phyloP scores from a whole-genome alignment of 2,329 filamentous ascomycete species.

The Cadophora malorum region DNA sequence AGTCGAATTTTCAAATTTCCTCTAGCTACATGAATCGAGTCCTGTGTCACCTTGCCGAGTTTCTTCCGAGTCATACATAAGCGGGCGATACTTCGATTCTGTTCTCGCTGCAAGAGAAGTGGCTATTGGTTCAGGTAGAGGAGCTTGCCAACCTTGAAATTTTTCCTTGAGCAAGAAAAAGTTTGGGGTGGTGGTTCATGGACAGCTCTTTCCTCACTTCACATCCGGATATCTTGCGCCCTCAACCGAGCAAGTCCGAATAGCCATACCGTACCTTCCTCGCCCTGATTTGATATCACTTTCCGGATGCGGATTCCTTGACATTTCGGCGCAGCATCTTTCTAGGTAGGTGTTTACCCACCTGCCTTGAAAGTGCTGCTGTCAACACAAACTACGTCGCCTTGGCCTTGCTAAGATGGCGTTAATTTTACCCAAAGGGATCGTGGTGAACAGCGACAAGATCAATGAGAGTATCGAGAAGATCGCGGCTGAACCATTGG shows the following conservation, averaged over 20 bases:
- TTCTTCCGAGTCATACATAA: slow-evolving; percentile 16
- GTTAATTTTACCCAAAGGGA: slow-evolving; percentile 62
- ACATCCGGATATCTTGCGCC: slow-evolving; percentile 4
- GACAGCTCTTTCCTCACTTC: slow-evolving; percentile 9
- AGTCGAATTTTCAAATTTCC: background rate
- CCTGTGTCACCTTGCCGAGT: slow-evolving; percentile 14
- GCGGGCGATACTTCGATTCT: background rate
- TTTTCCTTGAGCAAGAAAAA: background rate
- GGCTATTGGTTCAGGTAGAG: background rate
- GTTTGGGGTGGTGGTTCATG: slow-evolving; percentile 11
- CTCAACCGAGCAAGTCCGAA: background rate
- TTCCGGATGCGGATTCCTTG: slow-evolving; percentile 34
- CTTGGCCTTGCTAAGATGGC: slow-evolving; percentile 36
- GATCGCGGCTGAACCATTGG: slow-evolving; percentile 48
- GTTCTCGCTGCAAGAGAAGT: background rate
- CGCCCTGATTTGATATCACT: background rate
- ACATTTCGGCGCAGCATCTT: slow-evolving; percentile 41
- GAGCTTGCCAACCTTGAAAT: background rate
- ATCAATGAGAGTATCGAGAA: slow-evolving; percentile 62
- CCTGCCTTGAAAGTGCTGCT: slow-evolving; percentile 44
- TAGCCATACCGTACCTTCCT: slow-evolving; percentile 7
- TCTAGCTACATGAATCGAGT: slow-evolving; percentile 3
- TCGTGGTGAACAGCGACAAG: slow-evolving; percentile 59
- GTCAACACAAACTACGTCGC: slow-evolving; percentile 30
- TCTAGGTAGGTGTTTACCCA: slow-evolving; percentile 40